Evolutionary conservation across 495 filamentous ascomycete genomes (phyloP).

Genomic region (Tuber magnatum): DNA sequence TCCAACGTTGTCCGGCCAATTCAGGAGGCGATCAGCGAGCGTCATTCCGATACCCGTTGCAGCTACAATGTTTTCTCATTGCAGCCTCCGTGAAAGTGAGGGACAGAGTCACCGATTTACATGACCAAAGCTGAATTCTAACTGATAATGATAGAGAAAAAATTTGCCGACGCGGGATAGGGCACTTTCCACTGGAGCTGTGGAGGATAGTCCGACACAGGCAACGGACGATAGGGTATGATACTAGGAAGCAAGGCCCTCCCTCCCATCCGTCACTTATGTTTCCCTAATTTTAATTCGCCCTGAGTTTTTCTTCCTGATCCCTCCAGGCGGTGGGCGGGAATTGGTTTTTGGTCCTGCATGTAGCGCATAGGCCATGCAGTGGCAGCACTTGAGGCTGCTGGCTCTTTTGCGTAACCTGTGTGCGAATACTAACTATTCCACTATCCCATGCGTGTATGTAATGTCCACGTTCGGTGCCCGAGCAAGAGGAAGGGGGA

Average conservation of each 20-base stretch:
- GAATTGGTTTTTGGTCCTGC: slow-evolving; percentile 21
- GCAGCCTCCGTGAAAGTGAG: not conserved
- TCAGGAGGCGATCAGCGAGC: not conserved
- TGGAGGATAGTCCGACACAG: not conserved
- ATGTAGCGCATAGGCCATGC: slow-evolving; percentile 24
- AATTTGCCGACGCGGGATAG: not conserved
- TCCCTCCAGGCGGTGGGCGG: slow-evolving; percentile 3
- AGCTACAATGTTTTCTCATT: not conserved
- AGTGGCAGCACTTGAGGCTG: slow-evolving; percentile 1
- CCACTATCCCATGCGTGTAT: not conserved
- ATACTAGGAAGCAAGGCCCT: not conserved
- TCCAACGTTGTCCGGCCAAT: not conserved
- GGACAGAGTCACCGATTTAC: not conserved
- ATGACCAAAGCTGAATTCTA: not conserved
- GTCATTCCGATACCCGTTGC: not conserved
- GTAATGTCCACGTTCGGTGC: not conserved
- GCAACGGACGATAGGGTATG: not conserved
- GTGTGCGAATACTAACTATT: not conserved
- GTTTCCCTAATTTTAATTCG: not conserved
- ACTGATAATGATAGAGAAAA: not conserved
- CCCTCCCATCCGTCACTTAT: not conserved
- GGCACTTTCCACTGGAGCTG: not conserved
- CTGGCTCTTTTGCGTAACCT: slow-evolving; percentile 20
- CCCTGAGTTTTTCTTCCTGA: not conserved
- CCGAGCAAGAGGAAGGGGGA: not conserved